phyloP scores from a whole-genome alignment of 2,329 filamentous ascomycete species.

The Aspergillus bombycis region DNA sequence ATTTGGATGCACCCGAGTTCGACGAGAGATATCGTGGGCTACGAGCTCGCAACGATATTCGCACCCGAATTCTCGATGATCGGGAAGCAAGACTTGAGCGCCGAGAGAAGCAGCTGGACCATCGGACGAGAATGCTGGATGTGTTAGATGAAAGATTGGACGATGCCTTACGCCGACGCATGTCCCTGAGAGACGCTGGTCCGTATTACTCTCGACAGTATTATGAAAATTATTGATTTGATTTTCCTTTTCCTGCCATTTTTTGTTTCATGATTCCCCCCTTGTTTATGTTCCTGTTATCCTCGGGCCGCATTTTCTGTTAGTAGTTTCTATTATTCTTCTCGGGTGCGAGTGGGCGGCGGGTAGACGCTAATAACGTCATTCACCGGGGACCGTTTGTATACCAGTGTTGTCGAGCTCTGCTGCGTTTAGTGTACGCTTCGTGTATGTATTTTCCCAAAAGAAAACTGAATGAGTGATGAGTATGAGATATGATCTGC shows the following conservation, averaged over 20 bases:
- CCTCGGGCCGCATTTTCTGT: background rate
- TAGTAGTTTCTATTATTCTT: constrained; percentile 5
- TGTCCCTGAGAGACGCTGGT: constrained; percentile 23
- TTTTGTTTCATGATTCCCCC: constrained; percentile 1
- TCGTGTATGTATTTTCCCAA: background rate
- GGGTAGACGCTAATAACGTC: constrained; percentile 9
- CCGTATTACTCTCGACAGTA: constrained; percentile 20
- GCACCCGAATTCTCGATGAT: constrained; percentile 32
- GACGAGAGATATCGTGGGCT: constrained; percentile 12
- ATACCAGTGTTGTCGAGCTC: background rate
- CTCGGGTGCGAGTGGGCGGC: constrained; percentile 11
- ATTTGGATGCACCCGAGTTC: constrained; percentile 14
- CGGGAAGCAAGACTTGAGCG: constrained; percentile 30
- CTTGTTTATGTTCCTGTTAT: background rate
- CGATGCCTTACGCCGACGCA: constrained; percentile 16
- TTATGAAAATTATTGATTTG: constrained; percentile 12
- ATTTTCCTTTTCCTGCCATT: constrained; percentile 8
- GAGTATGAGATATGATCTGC: background rate
- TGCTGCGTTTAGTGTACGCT: background rate
- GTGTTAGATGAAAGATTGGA: constrained; percentile 26
- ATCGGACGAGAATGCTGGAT: constrained; percentile 25
- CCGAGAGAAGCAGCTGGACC: constrained; percentile 27
- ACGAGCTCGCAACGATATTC: constrained; percentile 27
- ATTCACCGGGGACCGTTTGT: background rate
- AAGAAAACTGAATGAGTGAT: background rate